These are phyloP conservation scores for Venturia oleaginea DNA, from an alignment of 2,329 filamentous ascomycete genomes.

Conservation along the genomic window DNA sequence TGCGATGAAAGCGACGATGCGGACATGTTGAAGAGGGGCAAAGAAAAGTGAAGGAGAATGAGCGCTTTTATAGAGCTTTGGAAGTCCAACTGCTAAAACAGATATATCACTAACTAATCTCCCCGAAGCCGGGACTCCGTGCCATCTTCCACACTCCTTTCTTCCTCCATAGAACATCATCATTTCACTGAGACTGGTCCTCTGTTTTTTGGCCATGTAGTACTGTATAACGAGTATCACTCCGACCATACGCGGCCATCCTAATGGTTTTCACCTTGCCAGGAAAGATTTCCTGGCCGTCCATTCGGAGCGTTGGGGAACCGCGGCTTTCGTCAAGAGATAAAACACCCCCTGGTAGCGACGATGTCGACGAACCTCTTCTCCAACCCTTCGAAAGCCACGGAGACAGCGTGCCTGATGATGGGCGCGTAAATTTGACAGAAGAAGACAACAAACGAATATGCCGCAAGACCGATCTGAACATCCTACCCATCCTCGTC, in stretches of 20 bases:
- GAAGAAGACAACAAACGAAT: conserved; percentile 45
- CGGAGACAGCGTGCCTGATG: not conserved
- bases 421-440: conserved; percentile 24
- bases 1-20: not conserved
- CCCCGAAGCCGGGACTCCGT: too few relatives aligned
- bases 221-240: too few relatives aligned
- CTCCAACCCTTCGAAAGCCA: not conserved
- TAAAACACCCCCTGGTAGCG: not conserved
- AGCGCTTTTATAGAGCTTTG: too few relatives aligned
- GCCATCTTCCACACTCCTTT: too few relatives aligned
- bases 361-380: not conserved
- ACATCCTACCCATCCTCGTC: conserved; percentile 46
- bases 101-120: too few relatives aligned
- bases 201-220: not conserved
- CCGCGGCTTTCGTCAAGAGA: not conserved
- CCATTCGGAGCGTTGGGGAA: not conserved
- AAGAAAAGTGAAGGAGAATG: too few relatives aligned
- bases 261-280: not conserved
- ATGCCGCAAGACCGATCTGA: conserved; percentile 51
- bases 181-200: too few relatives aligned
- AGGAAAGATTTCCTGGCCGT: not conserved
- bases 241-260: too few relatives aligned
- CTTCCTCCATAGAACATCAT: too few relatives aligned
- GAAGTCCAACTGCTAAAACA: too few relatives aligned
- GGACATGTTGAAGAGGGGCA: not conserved